A percentile compares a stretch with the other conserved stretches of the same genome.
These are phyloP conservation scores for Magnaporthales sp. DNA, from an alignment of 2,329 filamentous ascomycete species.

Conservation along the genomic window DNA sequence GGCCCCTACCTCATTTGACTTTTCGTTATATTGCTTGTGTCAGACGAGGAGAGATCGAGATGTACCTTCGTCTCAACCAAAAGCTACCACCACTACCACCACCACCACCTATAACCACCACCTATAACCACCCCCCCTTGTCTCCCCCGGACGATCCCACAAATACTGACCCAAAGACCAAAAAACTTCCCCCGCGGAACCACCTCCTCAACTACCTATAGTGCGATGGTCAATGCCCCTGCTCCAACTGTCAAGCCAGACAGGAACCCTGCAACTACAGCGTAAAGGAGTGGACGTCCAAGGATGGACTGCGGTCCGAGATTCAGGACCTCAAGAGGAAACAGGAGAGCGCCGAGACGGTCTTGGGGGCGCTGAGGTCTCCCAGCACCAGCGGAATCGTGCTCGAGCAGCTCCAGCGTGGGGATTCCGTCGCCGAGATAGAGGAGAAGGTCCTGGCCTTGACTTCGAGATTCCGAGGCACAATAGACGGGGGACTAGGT, in stretches of 20 bases:
- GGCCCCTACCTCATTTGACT: not conserved
- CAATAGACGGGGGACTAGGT: not conserved
- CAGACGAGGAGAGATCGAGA: not conserved
- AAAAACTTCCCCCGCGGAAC: not conserved
- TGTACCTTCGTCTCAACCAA: no score
- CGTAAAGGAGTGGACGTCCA: conserved; percentile 1
- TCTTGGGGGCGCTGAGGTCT: conserved; percentile 2
- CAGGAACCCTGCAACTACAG: conserved; percentile 1
- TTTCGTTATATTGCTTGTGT: not conserved
- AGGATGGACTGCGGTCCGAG: conserved; percentile 4
- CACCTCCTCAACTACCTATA: not conserved
- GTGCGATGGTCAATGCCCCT: conserved; percentile 2
- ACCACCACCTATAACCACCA: not conserved
- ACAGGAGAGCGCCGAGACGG: not conserved
- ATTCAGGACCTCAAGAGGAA: conserved; percentile 1
- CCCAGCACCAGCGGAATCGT: not conserved
- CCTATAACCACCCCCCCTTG: not conserved
- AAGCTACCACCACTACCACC: no score
- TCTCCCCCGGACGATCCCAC: not conserved
- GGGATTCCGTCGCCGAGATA: conserved; percentile 1
- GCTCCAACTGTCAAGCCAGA: conserved; percentile 3
- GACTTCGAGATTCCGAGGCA: not conserved
- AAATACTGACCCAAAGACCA: not conserved
- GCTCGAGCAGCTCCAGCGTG: conserved; percentile 4
- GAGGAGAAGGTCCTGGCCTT: not conserved